Evolutionary conservation across 495 filamentous ascomycete genomes (phyloP), one percentile per base, ranked within the genome.

Genomic region (Penicillium angulare): DNA sequence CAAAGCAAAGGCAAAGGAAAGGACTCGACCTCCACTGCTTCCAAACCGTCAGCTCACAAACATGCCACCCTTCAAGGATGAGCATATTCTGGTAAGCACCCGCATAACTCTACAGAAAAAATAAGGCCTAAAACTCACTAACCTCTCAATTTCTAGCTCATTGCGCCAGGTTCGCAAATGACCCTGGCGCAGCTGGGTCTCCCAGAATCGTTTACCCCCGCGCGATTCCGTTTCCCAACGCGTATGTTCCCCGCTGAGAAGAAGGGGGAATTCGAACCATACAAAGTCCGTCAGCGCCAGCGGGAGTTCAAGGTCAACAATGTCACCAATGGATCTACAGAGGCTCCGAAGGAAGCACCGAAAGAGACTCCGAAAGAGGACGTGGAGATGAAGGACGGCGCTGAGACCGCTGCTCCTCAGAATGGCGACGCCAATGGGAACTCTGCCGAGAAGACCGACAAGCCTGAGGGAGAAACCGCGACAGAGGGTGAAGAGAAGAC

Each of bases 181-280:
- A 97, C 91, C 53, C 82, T 96, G 66, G 95, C 92, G 55, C 93
- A 97, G 76, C 79, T 96, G 16, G 93, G 93, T 39, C 85, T 95
- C 32, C 86, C 86, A 47, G 93, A 98, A 72, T 87, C 86, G 3
- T 91, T 96, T 63, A 92, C 89, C 8, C 92, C 90, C 5, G 88
- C 93, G 18, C 79, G 82, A 39, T 75, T 87, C 64, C 86, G 89
- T 55, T 80, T 97, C 56, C 82, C 86, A 15, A 95, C 92, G 59
- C 87, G 93, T 74, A 95, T 98, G 90, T 98, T 97, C 66, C 83
- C 83, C 3, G 88, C 85, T 21, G 83, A 89, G 39, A 86, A 88
- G 48, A 74, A 77, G 55, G 87, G 87, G 35, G 84, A 92, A 62
- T 98, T 79, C 74, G 88, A 91, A 56, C 90, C 92, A 9, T 85